A percentile compares a stretch with the other conserved stretches of the same genome.
phyloP scores from a whole-genome alignment of 192 early-diverging fungal genomes.

The Mortierella antarctica region DNA sequence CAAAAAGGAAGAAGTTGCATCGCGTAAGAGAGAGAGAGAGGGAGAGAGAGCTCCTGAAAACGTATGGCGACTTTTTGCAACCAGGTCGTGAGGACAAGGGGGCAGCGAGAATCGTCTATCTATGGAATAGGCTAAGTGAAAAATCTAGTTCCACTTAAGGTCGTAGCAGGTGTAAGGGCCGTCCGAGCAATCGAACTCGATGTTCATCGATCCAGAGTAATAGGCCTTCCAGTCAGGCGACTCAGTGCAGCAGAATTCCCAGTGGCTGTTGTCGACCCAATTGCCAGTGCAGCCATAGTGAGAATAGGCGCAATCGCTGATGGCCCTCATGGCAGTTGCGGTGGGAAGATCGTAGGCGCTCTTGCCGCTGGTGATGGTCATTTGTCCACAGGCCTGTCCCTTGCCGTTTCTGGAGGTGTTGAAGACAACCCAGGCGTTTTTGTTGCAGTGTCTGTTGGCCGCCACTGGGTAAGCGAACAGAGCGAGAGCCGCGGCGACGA shows the following conservation, averaged over 20 bases:
- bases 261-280: slow-evolving; percentile 26
- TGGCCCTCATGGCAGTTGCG: slow-evolving; percentile 17
- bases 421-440: slow-evolving; percentile 23
- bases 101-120: not conserved
- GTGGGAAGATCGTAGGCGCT: slow-evolving; percentile 17
- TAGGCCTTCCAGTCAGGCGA: slow-evolving; percentile 17
- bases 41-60: not conserved
- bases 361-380: slow-evolving; percentile 30
- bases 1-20: not conserved
- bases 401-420: slow-evolving; percentile 27
- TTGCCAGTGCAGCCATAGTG: slow-evolving; percentile 16
- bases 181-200: slow-evolving; percentile 25
- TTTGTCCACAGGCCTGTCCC: slow-evolving; percentile 26
- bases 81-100: not conserved
- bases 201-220: slow-evolving; percentile 35
- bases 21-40: not conserved
- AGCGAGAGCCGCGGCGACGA: slow-evolving; percentile 23
- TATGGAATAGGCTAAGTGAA: slow-evolving; percentile 18
- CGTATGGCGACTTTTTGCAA: not conserved
- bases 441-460: slow-evolving; percentile 20
- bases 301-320: slow-evolving; percentile 24
- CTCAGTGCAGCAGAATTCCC: slow-evolving; percentile 30
- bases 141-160: slow-evolving; percentile 24
- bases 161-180: slow-evolving; percentile 31
- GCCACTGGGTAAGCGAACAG: slow-evolving; percentile 17